Evolutionary conservation across 176 grass and related monocot genomes (phyloP), one percentile per base, ranked within the genome.

Genomic region (Oryza rufipogon): DNA sequence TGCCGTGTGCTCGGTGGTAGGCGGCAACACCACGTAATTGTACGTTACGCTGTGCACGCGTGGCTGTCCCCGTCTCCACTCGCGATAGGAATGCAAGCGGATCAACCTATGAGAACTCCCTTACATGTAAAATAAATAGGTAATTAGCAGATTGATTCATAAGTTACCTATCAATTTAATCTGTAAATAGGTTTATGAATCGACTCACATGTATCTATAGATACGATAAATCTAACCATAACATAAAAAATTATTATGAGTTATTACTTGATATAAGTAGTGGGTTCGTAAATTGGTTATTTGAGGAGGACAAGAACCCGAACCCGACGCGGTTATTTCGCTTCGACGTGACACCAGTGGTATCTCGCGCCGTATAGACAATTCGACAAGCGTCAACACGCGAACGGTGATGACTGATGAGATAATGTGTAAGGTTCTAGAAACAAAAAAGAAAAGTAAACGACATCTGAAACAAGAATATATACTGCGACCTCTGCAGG

Each of bases 11-110:
- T 44, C 42, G 42, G 42, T 44, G 42, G 42, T 9, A 44, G 11
- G 11, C 82, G 65, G 30, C 71, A 16, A 2, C 19, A 22, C 17
- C 56, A 82, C 47, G 46, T 56, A 58, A 58, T 36, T 36, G 19
- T 16, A 58, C 52, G 52, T n/a, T n/a, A 58, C 19, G 42, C 39
- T 47, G 42, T 20, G 14, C 71, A 49, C 14, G 38, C 73, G n/a
- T 83, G 80, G 68, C 36, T 15, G 39, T 83, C 74, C 33, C 61
- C 9, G 71, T 64, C 83, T 83, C 79, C 79, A 3, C 48, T 47
- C 17, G 56, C n/a, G 67, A 82, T 78, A 47, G 7, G 7, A 19
- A 32, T 32, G 2, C 2, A 32, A 32, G 2, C 30, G 2, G 30
- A 32, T 32, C 30, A 32, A 30, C 1, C 28, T 30, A 30, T 2